Conservation (phyloP, 2,329 filamentous ascomycete species). For the Ophiognomonia clavigignenti-juglandacearum region DNA sequence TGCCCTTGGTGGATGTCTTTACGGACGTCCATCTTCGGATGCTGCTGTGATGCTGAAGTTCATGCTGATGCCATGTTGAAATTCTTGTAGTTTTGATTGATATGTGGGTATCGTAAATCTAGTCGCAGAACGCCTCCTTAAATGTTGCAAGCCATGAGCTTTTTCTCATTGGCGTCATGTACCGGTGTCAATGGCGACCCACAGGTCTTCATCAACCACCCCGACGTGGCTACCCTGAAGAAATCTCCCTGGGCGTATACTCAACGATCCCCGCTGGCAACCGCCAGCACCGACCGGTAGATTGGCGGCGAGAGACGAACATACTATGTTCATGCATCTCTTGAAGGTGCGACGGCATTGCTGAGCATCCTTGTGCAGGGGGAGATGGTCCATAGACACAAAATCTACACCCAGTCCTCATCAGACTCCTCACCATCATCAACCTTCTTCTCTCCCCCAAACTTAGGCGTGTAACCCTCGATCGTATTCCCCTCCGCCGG, state of each 20-base stretch:
- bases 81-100: not conserved
- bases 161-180: no score
- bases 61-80: not conserved
- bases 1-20: not conserved
- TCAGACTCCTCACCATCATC: slow-evolving; percentile 2
- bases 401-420: not conserved
- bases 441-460: slow-evolving; percentile 21
- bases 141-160: not conserved
- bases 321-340: no score
- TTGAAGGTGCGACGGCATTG: not conserved
- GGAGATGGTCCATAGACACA: not conserved
- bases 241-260: no score
- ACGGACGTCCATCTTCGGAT: not conserved
- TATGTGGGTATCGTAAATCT: slow-evolving; percentile 13
- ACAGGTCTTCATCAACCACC: no score
- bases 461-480: slow-evolving; percentile 46
- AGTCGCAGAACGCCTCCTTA: slow-evolving; percentile 12
- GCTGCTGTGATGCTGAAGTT: not conserved
- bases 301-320: no score
- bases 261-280: no score
- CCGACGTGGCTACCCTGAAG: no score
- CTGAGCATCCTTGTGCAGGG: not conserved
- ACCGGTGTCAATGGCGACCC: no score
- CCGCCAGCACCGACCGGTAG: no score
- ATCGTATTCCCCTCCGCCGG: slow-evolving; percentile 33